phyloP scores from a whole-genome alignment of 169 alveolate genomes.

The Plasmodium berghei region DNA sequence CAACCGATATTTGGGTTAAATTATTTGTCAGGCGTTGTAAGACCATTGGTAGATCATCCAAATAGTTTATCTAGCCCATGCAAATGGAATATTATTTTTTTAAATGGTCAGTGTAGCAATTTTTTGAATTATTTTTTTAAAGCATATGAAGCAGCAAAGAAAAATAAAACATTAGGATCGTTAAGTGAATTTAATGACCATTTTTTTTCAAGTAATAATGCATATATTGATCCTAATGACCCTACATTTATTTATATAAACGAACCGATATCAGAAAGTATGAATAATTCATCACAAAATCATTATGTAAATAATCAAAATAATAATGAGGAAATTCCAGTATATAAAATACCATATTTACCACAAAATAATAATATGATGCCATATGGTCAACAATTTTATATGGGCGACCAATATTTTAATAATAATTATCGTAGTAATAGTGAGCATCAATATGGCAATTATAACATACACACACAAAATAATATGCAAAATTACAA shows the following conservation, averaged over 20 bases:
- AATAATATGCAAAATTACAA: constrained; percentile 19
- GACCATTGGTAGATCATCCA: constrained; percentile 58
- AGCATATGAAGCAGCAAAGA: constrained; percentile 66
- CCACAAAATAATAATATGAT: constrained; percentile 29
- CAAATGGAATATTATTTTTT: constrained; percentile 61
- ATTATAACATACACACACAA: neutral
- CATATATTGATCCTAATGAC: constrained; percentile 77
- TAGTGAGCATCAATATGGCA: constrained; percentile 15
- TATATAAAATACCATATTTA: constrained; percentile 48
- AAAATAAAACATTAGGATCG: constrained; percentile 45
- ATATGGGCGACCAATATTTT: neutral
- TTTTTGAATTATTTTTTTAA: constrained; percentile 55
- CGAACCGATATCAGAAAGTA: constrained; percentile 45
- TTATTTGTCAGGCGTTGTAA: constrained; percentile 52
- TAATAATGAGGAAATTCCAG: constrained; percentile 38
- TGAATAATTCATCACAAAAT: constrained; percentile 34
- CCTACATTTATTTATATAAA: constrained; percentile 72
- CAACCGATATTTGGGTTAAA: constrained; percentile 75
- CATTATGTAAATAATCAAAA: constrained; percentile 44
- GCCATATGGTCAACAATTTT: constrained; percentile 26
- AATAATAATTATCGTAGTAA: neutral
- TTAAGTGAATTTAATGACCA: constrained; percentile 52
- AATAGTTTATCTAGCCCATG: constrained; percentile 58
- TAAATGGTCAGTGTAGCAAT: constrained; percentile 73
- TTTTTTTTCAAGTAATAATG: constrained; percentile 62